These are phyloP conservation scores for Corniculantispora saksenae DNA, from an alignment of 2,329 filamentous ascomycete genomes.

Conservation along the genomic window DNA sequence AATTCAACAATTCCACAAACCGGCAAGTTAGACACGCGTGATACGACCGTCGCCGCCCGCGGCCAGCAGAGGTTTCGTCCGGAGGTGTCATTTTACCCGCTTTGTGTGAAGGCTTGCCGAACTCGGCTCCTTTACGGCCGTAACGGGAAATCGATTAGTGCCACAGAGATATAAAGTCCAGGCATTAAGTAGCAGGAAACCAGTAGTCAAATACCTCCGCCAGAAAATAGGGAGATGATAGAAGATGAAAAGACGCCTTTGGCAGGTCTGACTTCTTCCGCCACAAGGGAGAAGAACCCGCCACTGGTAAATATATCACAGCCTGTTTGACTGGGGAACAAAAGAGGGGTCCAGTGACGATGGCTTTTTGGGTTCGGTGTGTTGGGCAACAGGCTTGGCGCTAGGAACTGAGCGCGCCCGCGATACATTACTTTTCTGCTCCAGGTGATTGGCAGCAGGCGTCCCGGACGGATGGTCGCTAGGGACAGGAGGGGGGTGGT, in stretches of 20 bases:
- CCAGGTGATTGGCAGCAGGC: conserved; percentile 14
- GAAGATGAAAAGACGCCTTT: background rate
- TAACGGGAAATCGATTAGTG: background rate
- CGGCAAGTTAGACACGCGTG: conserved; percentile 50
- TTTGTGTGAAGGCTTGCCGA: background rate
- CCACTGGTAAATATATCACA: conserved; percentile 18
- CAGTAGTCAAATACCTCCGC: background rate
- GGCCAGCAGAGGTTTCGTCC: conserved; percentile 32
- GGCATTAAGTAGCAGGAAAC: background rate
- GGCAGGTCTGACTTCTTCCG: background rate
- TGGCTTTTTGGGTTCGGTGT: conserved; percentile 19
- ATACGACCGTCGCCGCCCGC: conserved; percentile 41
- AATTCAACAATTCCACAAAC: conserved; percentile 30
- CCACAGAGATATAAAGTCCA: background rate
- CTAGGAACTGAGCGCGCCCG: background rate
- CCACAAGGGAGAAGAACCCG: background rate
- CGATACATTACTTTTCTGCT: conserved; percentile 14
- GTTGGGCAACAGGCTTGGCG: conserved; percentile 13
- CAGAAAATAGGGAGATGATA: background rate
- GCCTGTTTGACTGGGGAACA: background rate
- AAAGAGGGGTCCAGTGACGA: conserved; percentile 16
- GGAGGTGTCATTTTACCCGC: conserved; percentile 31
- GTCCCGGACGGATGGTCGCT: background rate
- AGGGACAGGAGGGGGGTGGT: conserved; percentile 4
- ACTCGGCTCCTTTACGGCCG: background rate